Percentiles rank a stretch among this genome's conserved stretches.
Evolutionary conservation across 306 rosid species (phyloP).

Genomic region (Parietaria judaica): DNA sequence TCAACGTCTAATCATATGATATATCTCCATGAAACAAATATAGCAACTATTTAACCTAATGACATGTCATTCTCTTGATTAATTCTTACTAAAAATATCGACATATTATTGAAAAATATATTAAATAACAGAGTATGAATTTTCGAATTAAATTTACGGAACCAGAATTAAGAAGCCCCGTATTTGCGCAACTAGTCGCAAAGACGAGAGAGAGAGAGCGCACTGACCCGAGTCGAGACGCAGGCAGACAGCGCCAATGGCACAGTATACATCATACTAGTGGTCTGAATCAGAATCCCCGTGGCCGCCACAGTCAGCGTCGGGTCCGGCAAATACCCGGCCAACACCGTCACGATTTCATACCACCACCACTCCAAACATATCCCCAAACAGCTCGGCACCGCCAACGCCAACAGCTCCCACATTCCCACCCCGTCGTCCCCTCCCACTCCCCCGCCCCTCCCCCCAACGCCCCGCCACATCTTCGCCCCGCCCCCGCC

Average conservation of each 20-base stretch:
- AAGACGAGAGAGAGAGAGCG: neutral
- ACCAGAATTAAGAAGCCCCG: too few relatives aligned
- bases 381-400: slow-evolving; percentile 85
- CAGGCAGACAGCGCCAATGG: slow-evolving; percentile 98
- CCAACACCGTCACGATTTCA: slow-evolving; percentile 76
- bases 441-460: slow-evolving; percentile 35
- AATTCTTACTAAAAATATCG: too few relatives aligned
- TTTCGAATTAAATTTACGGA: too few relatives aligned
- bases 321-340: slow-evolving; percentile 77
- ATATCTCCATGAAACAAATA: too few relatives aligned
- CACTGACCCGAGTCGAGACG: slow-evolving; percentile 77
- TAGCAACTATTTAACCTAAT: too few relatives aligned
- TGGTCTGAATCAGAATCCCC: slow-evolving; percentile 90
- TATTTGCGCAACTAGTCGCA: too few relatives aligned
- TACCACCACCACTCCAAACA: slow-evolving; percentile 99
- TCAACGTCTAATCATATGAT: too few relatives aligned
- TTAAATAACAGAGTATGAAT: too few relatives aligned
- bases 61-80: too few relatives aligned
- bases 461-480: slow-evolving; percentile 23
- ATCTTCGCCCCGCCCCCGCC: slow-evolving; percentile 30
- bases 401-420: slow-evolving; percentile 52
- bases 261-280: slow-evolving; percentile 94
- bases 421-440: slow-evolving; percentile 37
- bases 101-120: too few relatives aligned
- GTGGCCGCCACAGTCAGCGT: slow-evolving; percentile 85